Base-by-base conservation (phyloP, 345 rosid species). In the Camelina sativa region DNA sequence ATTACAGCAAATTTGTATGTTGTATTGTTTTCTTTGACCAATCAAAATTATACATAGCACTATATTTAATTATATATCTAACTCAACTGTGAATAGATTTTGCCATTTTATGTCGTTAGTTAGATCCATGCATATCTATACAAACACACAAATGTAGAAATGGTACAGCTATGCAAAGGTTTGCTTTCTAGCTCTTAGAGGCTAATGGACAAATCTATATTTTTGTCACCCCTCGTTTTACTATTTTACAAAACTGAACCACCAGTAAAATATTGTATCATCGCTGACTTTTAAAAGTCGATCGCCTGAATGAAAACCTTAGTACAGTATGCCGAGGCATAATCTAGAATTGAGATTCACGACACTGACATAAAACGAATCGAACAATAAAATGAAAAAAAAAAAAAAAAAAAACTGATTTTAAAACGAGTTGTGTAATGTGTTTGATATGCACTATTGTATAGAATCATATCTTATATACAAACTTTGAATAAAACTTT, bases 331-430 rank as follows among this genome's bases (percentile, higher is more conserved):
- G 15, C 35, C 16, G 9, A 54, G 28, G 37, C 59, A 54, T 25
- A 25, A 54, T 55, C 7, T 55, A 32, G 15, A 7, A 25, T 25
- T 55, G 38, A 55, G 60, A 55, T 55, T 19, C 60, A 55, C 34
- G 60, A 55, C 38, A 55, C 5, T 55, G 59, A 55, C 25, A 28
- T 25, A 55, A 13, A 55, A 55, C 1, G 60, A 28, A 55, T 55
- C 60, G 19, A 55, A 55, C 60, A 55, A 28, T 13, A 55, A 23
- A 40, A 54, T 25, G 0, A 6, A 23, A 40, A 54, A 23, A 0
- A 6, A 54, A 6, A 23, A 40, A 54, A 23, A 0, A 6, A 54
- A 6, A 30, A 3, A 7, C 59, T 2, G 16, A 55, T 30, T 30
- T 0, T 1, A 8, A 40, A 32, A 32, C 13, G 22, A n/a, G 12